These are phyloP conservation scores for Penicillium angulare DNA, from an alignment of 495 filamentous ascomycete genomes.

Conservation along the genomic window DNA sequence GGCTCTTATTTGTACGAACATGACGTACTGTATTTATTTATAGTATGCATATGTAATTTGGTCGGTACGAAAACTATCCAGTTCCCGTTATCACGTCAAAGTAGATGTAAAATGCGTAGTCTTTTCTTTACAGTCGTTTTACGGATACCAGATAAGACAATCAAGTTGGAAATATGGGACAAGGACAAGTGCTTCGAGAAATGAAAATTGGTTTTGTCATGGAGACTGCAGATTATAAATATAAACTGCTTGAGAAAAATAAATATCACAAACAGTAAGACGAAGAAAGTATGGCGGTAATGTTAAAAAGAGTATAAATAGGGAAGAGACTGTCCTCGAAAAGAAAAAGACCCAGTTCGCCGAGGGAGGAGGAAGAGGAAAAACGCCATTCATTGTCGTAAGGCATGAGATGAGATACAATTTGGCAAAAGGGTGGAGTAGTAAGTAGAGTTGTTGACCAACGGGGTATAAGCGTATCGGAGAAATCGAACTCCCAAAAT, in stretches of 20 bases:
- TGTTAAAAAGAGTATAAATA: conserved; percentile 8
- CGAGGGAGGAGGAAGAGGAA: conserved; percentile 9
- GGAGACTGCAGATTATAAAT: conserved; percentile 52
- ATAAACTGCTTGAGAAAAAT: conserved; percentile 3
- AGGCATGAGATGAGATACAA: conserved; percentile 31
- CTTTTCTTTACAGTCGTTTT: not conserved
- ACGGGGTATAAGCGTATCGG: conserved; percentile 11
- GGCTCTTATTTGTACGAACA: not conserved
- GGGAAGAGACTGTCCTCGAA: conserved; percentile 9
- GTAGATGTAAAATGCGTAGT: too few relatives aligned
- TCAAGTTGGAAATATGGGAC: not conserved
- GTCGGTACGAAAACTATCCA: not conserved
- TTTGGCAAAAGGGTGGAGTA: conserved; percentile 11
- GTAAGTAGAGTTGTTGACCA: conserved; percentile 1
- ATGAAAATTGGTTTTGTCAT: not conserved
- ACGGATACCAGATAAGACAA: not conserved
- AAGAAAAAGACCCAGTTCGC: conserved; percentile 16
- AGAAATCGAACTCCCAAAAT: conserved; percentile 4
- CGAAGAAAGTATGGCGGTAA: conserved; percentile 9
- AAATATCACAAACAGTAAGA: conserved; percentile 14
- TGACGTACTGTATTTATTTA: not conserved
- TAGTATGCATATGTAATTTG: conserved; percentile 1
- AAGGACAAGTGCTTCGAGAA: not conserved
- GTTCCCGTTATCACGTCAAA: too few relatives aligned
- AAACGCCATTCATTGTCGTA: conserved; percentile 31